Conservation (phyloP, 345 rosid genomes). For the Syzygium grande region DNA sequence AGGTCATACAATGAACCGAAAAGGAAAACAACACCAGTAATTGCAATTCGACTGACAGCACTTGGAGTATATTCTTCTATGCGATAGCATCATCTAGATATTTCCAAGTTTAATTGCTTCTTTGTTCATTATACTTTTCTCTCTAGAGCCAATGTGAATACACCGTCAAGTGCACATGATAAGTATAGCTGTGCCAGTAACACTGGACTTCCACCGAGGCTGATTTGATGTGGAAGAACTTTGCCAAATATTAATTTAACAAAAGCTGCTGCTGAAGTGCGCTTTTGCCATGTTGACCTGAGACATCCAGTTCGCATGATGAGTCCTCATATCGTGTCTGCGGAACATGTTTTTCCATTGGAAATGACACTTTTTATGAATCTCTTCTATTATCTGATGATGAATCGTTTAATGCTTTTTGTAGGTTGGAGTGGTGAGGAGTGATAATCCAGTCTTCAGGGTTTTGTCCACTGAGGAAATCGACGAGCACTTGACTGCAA, state of each 20-base stretch:
- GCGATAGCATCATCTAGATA: too few relatives aligned
- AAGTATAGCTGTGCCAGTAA: background rate
- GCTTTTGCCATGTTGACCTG: background rate
- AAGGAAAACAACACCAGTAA: too few relatives aligned
- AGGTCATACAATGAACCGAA: too few relatives aligned
- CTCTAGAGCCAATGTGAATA: background rate
- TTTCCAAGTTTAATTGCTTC: too few relatives aligned
- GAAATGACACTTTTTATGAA: background rate
- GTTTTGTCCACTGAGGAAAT: conserved; percentile 49
- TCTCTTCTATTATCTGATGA: background rate
- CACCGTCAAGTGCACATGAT: background rate
- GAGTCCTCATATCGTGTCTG: background rate
- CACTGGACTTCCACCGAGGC: background rate
- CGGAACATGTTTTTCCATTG: background rate
- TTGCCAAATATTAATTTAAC: background rate
- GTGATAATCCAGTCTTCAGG: conserved; percentile 33
- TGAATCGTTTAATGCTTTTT: background rate
- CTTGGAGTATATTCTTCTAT: too few relatives aligned
- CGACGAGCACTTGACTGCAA: conserved; percentile 57
- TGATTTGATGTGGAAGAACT: background rate
- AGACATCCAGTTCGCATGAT: background rate
- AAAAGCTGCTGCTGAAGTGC: background rate
- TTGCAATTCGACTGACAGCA: too few relatives aligned
- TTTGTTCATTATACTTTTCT: too few relatives aligned
- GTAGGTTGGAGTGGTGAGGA: conserved; percentile 59